These are phyloP conservation scores for Haplosporangium sp. DNA, from an alignment of 371 early-diverging fungal species.

Conservation along the genomic window DNA sequence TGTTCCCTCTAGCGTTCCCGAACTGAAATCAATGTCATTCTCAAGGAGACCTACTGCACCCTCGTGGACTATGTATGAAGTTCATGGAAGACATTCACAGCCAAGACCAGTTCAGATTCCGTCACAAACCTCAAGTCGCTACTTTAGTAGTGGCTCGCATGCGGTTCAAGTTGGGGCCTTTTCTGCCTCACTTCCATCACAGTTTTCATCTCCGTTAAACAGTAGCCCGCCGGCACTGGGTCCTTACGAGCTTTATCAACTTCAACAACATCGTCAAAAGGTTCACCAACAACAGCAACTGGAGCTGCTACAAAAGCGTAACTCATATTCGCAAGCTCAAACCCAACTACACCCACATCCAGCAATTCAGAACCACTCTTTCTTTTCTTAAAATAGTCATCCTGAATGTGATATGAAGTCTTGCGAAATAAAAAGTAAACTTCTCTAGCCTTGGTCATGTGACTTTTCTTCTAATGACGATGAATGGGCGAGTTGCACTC, in stretches of 20 bases:
- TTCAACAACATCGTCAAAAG: conserved; percentile 18
- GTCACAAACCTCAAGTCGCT: not conserved
- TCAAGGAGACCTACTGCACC: not conserved
- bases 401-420: not conserved
- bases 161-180: not conserved
- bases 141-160: not conserved
- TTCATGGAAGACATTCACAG: not conserved
- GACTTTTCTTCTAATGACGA: too few relatives aligned
- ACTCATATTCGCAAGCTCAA: conserved; percentile 1
- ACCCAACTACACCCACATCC: not conserved
- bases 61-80: not conserved
- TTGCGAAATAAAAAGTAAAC: not conserved
- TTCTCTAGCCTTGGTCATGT: too few relatives aligned
- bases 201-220: not conserved
- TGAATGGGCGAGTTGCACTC: not conserved
- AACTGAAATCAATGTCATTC: conserved; percentile 4
- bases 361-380: not conserved
- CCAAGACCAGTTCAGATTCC: not conserved
- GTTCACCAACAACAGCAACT: conserved; percentile 12
- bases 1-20: not conserved
- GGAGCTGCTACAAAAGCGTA: conserved; percentile 7
- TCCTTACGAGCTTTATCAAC: conserved; percentile 16
- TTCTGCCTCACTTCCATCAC: conserved; percentile 4
- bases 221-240: not conserved
- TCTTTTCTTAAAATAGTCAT: not conserved